A percentile compares a stretch with the other conserved stretches of the same genome.
Evolutionary conservation across 371 early-diverging fungal species (phyloP).

Genomic region (Mortierella sp.): DNA sequence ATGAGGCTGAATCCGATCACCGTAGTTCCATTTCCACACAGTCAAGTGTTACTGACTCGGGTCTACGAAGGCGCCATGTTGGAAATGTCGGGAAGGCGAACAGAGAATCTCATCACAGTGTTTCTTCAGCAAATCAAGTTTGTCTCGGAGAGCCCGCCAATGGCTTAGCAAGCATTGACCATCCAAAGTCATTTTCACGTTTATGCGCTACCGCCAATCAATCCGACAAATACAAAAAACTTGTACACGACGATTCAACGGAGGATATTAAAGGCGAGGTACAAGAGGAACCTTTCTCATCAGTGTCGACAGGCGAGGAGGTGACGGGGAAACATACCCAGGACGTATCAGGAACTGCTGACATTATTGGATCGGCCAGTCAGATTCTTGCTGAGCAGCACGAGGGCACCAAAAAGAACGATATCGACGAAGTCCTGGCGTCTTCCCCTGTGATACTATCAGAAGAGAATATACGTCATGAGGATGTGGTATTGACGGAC

Average conservation of each 20-base stretch:
- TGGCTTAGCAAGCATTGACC: neutral
- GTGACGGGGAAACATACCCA: neutral
- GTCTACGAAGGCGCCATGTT: neutral
- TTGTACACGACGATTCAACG: slow-evolving; percentile 1
- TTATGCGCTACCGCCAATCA: neutral
- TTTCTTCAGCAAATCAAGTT: slow-evolving; percentile 4
- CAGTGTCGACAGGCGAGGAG: neutral
- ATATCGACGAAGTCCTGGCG: neutral
- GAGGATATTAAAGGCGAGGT: neutral
- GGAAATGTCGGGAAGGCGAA: neutral
- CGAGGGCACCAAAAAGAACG: neutral
- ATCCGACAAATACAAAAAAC: slow-evolving; percentile 6
- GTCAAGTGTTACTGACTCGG: neutral
- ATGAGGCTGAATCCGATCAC: neutral
- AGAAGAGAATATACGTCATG: neutral
- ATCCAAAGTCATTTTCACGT: slow-evolving; percentile 1
- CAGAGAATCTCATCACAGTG: neutral
- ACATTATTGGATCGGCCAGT: neutral
- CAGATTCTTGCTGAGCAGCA: neutral
- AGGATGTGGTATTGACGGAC: slow-evolving; percentile 31
- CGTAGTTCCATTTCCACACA: neutral
- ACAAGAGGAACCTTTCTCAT: neutral
- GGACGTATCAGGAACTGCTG: neutral
- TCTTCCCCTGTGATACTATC: neutral
- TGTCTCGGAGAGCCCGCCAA: neutral